A percentile compares a stretch with the other conserved stretches of the same genome.
Conservation (phyloP, 2,329 filamentous ascomycete species). For the Paecilomyces sp. region DNA sequence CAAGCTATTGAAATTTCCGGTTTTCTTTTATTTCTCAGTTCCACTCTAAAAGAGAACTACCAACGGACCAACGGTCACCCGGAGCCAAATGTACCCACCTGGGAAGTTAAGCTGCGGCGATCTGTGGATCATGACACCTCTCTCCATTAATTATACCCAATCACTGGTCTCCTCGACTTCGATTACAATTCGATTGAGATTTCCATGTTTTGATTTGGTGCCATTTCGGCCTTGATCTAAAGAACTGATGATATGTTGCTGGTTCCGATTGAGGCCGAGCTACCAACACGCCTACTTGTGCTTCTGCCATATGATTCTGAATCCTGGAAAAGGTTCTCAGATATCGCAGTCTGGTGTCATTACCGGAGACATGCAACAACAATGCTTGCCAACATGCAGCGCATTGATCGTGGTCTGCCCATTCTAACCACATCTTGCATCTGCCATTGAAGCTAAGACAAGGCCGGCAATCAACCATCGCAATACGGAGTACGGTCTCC, state of each 20-base stretch:
- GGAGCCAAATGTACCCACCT: neutral
- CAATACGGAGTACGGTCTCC: neutral
- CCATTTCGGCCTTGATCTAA: neutral
- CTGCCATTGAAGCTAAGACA: neutral
- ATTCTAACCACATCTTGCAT: neutral
- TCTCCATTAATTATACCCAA: neutral
- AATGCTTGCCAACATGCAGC: neutral
- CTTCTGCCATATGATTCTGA: neutral
- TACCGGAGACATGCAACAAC: neutral
- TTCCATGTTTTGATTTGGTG: neutral
- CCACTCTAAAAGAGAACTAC: neutral
- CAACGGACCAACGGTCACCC: neutral
- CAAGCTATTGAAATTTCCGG: neutral
- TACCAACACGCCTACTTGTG: neutral
- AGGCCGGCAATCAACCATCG: neutral
- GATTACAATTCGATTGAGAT: neutral
- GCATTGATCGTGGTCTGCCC: neutral
- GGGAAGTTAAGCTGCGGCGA: neutral
- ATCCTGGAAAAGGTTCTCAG: neutral
- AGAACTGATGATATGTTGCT: neutral
- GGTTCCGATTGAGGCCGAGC: neutral
- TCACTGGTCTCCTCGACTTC: neutral
- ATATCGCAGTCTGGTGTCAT: neutral
- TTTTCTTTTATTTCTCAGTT: neutral
- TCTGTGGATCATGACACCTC: neutral